phyloP scores from a whole-genome alignment of 352 stramenopile genomes.

The Phytopythium mirpurense region DNA sequence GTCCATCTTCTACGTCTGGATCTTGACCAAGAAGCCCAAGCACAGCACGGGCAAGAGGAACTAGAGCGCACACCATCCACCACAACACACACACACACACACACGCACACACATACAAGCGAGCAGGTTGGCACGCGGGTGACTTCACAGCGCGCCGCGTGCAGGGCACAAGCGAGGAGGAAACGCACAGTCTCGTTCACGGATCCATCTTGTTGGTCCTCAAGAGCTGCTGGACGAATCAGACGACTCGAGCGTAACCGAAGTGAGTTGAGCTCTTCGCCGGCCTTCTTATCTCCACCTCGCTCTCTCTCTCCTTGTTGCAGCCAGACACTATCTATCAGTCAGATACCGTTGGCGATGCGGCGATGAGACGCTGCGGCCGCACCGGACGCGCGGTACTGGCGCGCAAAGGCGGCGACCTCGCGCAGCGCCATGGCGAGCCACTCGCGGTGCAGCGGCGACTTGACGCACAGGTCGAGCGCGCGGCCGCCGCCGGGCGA shows the following conservation, averaged over 20 bases:
- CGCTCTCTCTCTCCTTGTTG: not conserved
- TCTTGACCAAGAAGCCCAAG: constrained; percentile 68
- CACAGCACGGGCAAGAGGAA: constrained; percentile 62
- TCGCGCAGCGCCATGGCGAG: constrained; percentile 61
- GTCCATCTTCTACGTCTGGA: constrained; percentile 77
- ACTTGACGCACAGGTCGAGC: constrained; percentile 63
- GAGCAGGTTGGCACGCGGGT: too few species aligned
- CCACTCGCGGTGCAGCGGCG: constrained; percentile 69
- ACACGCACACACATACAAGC: not conserved
- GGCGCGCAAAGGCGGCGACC: constrained; percentile 56
- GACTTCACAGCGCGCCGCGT: too few species aligned
- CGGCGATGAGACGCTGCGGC: not conserved
- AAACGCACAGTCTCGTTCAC: too few species aligned
- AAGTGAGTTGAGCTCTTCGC: not conserved
- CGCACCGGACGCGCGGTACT: constrained; percentile 8
- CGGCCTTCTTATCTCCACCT: not conserved
- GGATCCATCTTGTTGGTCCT: not conserved
- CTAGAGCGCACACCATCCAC: constrained; percentile 10
- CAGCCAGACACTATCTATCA: not conserved
- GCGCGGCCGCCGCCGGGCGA: constrained; percentile 27
- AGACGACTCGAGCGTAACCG: not conserved
- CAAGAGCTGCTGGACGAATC: not conserved
- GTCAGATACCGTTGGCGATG: constrained; percentile 2
- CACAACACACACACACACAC: not conserved
- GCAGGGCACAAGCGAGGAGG: too few species aligned